Base-by-base conservation (phyloP, 2,329 filamentous ascomycete genomes). In the Penicillium italicum region DNA sequence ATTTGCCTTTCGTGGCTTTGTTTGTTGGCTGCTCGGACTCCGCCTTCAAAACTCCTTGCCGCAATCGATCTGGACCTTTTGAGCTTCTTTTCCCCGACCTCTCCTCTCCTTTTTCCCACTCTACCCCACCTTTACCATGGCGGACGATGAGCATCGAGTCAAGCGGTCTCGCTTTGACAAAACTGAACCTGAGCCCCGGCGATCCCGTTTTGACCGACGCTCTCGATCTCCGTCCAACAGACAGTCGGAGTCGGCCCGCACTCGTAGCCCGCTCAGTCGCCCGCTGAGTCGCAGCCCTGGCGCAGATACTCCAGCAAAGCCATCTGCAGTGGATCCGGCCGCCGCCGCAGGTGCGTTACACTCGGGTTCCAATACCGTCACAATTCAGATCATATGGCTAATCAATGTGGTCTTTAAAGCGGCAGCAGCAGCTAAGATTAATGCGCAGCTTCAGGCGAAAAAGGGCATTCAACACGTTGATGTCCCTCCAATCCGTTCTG, bases 131-230 rank as follows among this genome's bases (percentile, higher is more conserved):
- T 36, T 33, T 55, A 57, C 58, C 44, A 91, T 96, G 91, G 85
- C 89, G 63, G 90, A 94, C 67, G 82, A 87, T 61, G 89, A 92
- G 65, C 84, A 86, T 71, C 85, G 85, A 58, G 79, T 80, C 58
- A 96, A 96, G 80, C 88, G 91, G 60, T 96, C 91, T 69, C 91
- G 93, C 74, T 97, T 97, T 76, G 93, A 97, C 72, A 90, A 95
- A 74, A 94, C 86, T 44, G 90, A 93, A 72, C 86, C 89, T 6
- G 90, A 94, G 69, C 85, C 88, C 55, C 87, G 86, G 68, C 82
- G 86, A 41, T 95, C 91, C 47, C 85, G 92, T 71, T 97, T 96
- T 75, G 93, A 97, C 76, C 86, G 92, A 66, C 88, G 94, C 66
- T 97, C 94, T 56, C 88, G 91, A 62, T 96, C 91, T 31, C 91